Conservation (phyloP, 164 flowering plant species). For the Chimonanthus praecox region DNA sequence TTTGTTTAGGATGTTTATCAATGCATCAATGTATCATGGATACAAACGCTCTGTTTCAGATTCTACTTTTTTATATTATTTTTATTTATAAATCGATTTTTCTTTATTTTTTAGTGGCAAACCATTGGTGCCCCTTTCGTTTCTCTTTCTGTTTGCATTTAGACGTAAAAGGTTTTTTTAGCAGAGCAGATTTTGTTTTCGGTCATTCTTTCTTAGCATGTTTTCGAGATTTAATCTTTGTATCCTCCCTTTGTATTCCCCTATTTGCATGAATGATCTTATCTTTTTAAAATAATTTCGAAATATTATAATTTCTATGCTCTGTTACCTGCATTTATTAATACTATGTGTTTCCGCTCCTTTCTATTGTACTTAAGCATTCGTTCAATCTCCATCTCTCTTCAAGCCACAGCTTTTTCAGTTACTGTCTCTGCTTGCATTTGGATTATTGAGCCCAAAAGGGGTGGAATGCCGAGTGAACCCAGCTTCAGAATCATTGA, state of each 20-base stretch:
- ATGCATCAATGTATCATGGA: too few relatives aligned
- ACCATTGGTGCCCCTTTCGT: background rate
- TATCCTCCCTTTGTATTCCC: too few relatives aligned
- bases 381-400: background rate
- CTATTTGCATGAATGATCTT: too few relatives aligned
- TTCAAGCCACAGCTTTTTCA: background rate
- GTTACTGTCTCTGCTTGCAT: slow-evolving; percentile 1
- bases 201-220: background rate
- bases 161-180: background rate
- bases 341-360: too few relatives aligned
- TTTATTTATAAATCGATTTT: background rate
- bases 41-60: background rate
- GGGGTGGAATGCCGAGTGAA: slow-evolving; percentile 32
- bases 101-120: background rate
- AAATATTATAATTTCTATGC: background rate
- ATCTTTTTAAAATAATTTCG: background rate
- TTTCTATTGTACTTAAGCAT: too few relatives aligned
- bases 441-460: slow-evolving; percentile 15
- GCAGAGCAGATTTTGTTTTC: background rate
- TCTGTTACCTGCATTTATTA: background rate
- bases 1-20: too few relatives aligned
- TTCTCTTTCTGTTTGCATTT: background rate
- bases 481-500: slow-evolving; percentile 22
- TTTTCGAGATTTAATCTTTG: too few relatives aligned
- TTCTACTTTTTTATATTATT: background rate